A percentile compares a stretch with the other conserved stretches of the same genome.
Evolutionary conservation across 2,329 filamentous ascomycete species (phyloP).

Genomic region (Paecilomyces variotii): DNA sequence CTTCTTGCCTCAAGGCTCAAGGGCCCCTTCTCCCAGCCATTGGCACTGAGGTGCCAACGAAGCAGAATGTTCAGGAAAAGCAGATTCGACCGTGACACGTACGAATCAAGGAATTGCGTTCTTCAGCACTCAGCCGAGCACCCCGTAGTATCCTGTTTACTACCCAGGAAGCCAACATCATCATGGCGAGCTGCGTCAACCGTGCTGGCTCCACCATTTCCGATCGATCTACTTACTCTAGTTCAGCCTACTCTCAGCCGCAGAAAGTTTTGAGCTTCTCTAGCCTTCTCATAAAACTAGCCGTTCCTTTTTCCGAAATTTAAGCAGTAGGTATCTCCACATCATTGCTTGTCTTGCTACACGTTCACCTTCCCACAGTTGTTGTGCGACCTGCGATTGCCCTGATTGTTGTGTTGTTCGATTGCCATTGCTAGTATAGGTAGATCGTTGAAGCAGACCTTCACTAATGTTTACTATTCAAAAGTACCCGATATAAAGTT

Average conservation of each 20-base stretch:
- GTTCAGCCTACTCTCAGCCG: background rate
- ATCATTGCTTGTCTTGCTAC: background rate
- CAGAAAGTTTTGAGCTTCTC: background rate
- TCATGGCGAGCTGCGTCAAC: background rate
- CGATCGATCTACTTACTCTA: background rate
- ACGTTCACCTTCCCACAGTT: background rate
- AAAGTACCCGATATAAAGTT: background rate
- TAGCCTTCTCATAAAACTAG: background rate
- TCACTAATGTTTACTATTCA: background rate
- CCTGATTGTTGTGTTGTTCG: background rate
- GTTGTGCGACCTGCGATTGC: background rate
- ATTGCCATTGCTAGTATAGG: background rate
- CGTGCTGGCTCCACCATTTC: background rate
- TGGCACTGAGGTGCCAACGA: background rate
- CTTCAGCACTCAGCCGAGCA: background rate
- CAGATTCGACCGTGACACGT: background rate
- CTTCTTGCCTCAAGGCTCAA: background rate
- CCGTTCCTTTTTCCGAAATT: background rate
- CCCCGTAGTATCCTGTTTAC: background rate
- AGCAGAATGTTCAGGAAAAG: background rate
- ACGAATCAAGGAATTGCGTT: background rate
- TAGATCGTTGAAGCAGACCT: background rate
- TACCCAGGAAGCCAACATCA: background rate
- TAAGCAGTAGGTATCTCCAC: background rate
- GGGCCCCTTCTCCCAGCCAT: background rate